Base-by-base conservation (phyloP, 2,329 filamentous ascomycete species). In the Colletotrichum spinosum region DNA sequence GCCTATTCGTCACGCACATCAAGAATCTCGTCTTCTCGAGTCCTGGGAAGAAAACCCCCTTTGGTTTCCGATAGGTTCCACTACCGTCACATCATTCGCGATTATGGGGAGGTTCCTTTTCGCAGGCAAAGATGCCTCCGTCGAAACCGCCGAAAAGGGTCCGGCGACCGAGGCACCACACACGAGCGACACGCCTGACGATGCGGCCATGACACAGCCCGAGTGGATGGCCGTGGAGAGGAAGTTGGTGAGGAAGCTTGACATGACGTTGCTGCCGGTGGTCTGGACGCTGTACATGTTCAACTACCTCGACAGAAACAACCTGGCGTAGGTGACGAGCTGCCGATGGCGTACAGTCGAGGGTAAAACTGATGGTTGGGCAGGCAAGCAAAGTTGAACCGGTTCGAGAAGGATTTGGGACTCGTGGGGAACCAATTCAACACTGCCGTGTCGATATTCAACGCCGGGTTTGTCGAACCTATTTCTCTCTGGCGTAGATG, bases 221-320 rank as follows among this genome's bases (percentile, higher is more conserved):
- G 58, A 66, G 46, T 66, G 58, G 63, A 35, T 33, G 12, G 63
- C 58, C 33, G 41, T 59, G 6, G 63, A 66, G 42, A 66, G 41
- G 41, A 44, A 37, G 4, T 41, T 73, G 6, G 72, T 73, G 6
- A 59, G 64, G 37, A 71, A 70, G 41, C 68, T 74, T 8, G 71
- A 74, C 45, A 56, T 70, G 59, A 73, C 71, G 2, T 55, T 74
- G 8, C 54, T 74, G 48, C 63, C 63, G 1, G 68, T 69, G 15
- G 59, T 66, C 33, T 66, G 63, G 63, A 63, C 46, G 6, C 49
- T 65, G 35, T 67, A 67, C 56, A 60, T 67, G 61, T 67, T 67
- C 60, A 67, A 67, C 61, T 65, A 65, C 33, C 61, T 67, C 38
- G 65, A 67, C 39, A 56, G 65, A 39, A 65, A 65, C 25, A 67